Base-by-base conservation (phyloP, 345 rosid species). In the Rhizophora apiculata region DNA sequence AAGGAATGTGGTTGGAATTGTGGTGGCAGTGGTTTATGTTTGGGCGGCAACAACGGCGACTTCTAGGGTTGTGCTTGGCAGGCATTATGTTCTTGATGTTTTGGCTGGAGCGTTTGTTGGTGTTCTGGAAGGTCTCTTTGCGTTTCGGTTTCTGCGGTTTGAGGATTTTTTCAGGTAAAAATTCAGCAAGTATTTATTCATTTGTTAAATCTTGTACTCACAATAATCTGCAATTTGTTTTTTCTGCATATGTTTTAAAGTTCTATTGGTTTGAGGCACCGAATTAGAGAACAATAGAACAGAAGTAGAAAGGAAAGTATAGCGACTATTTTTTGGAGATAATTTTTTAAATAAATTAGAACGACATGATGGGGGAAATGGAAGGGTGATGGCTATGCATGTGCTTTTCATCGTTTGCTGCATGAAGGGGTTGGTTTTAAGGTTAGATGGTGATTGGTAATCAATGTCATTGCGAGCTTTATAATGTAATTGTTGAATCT, bases 31-130 rank as follows among this genome's bases (percentile, higher is more conserved):
- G 8, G 81, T 84, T 22, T 82, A 89, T 83, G 66, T 70, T 20
- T 95, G 99, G 96, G 97, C 99, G 19, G 59, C 58, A 59, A 64
- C 76, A 43, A 88, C 97, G 5, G 86, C 93, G 6, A 21, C 72
- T 22, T 95, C 99, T 24, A 84, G 96, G 82, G 87, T 89, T 81
- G 77, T 92, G 22, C 87, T 92, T 1, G 99, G 97, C 58, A 81
- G 97, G 64, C 97, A 92, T 81, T 89, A 82, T 36, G 80, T 84
- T 58, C 60, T 79, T 3, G 96, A 95, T 62, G 93, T 95, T 8
- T 74, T 85, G 71, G 88, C 85, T 15, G 97, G 97, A 63, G 82
- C 87, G 57, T 81, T 76, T 65, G 68, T 89, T 58, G 97, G 97
- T 26, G 79, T 87, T 18, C 67, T 64, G 72, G 96, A 86, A 86